These are phyloP conservation scores for Claviceps arundinis DNA, from an alignment of 2,329 filamentous ascomycete genomes.

Conservation along the genomic window DNA sequence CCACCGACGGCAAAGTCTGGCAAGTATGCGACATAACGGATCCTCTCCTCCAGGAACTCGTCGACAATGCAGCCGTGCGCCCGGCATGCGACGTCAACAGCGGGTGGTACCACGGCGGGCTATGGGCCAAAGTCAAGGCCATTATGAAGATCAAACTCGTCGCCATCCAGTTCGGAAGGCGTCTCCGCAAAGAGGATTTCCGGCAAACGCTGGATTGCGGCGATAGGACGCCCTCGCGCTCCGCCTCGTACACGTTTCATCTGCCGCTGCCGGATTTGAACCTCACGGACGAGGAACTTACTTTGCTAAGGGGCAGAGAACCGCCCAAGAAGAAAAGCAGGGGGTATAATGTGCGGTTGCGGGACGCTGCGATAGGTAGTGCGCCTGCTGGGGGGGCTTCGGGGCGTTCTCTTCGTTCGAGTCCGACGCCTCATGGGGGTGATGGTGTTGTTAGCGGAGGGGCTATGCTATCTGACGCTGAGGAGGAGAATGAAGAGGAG, in stretches of 20 bases:
- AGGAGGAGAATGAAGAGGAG: constrained; percentile 12
- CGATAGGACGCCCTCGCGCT: constrained; percentile 20
- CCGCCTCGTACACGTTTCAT: constrained; percentile 18
- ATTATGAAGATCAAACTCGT: constrained; percentile 82
- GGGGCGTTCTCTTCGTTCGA: constrained; percentile 8
- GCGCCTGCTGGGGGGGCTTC: constrained; percentile 7
- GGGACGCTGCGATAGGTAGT: constrained; percentile 11
- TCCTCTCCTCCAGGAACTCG: constrained; percentile 52
- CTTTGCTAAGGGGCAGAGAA: constrained; percentile 19
- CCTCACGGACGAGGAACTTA: constrained; percentile 23
- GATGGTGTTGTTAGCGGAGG: constrained; percentile 5
- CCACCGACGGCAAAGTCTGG: constrained; percentile 78
- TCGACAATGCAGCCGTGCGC: constrained; percentile 49
- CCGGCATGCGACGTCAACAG: constrained; percentile 48
- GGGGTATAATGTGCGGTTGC: constrained; percentile 21
- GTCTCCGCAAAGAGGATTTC: constrained; percentile 28
- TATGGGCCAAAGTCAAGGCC: constrained; percentile 70
- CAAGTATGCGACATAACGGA: constrained; percentile 89
- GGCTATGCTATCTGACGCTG: constrained; percentile 1
- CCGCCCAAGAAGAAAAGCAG: constrained; percentile 23
- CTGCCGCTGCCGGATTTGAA: constrained; percentile 22
- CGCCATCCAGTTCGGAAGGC: constrained; percentile 44
- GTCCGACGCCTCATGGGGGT: constrained; percentile 2
- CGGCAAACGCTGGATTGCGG: constrained; percentile 20
- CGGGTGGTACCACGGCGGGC: constrained; percentile 76